Base-by-base conservation (phyloP, 495 filamentous ascomycete species). In the Emericellopsis terricola region DNA sequence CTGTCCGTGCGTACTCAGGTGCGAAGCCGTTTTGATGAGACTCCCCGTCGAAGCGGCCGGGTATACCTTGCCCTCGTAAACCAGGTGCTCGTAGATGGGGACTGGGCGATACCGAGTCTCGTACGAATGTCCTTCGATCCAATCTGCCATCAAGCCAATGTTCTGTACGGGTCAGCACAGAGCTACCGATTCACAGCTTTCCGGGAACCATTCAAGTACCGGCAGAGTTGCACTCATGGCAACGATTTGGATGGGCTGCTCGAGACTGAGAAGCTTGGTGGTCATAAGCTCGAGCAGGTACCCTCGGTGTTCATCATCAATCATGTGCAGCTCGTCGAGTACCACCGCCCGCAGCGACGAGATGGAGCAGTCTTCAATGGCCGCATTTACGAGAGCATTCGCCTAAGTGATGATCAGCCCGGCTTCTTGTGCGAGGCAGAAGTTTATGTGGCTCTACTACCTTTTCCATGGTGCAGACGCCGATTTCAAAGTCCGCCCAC, bases 401-500 rank as follows among this genome's bases (percentile, higher is more conserved):
- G 81, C 81, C 78, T 83, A 37, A 40, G 11, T 16, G 2, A 21
- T 19, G 15, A 49, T 46, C 38, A 52, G 44, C 41, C 31, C 24
- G 26, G 17, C 17, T 15, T 5, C 10, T 26, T 5, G 29, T n/a
- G 5, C 13, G n/a, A 29, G 14, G 6, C 41, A 19, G 30, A 37
- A 8, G 31, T 33, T 21, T 19, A 17, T 10, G 9, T 10, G 18
- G 1, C 8, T 20, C 14, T 48, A 45, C 19, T 14, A 78, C 79
- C 73, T 84, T 89, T 48, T 89, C 81, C 36, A 84, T 80, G 6
- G 81, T 86, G 51, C 79, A 87, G 29, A 86, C 65, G 2, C 70
- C 81, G 38, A 89, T 70, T 49, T 89, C 81, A 33, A 79, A 70
- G 46, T 86, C 81, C 16, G 62, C 60, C 78, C 79, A 85, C 2